A percentile compares a stretch with the other conserved stretches of the same genome.
phyloP scores from a whole-genome alignment of 1,139 yeast species.

The Diutina siamensis region DNA sequence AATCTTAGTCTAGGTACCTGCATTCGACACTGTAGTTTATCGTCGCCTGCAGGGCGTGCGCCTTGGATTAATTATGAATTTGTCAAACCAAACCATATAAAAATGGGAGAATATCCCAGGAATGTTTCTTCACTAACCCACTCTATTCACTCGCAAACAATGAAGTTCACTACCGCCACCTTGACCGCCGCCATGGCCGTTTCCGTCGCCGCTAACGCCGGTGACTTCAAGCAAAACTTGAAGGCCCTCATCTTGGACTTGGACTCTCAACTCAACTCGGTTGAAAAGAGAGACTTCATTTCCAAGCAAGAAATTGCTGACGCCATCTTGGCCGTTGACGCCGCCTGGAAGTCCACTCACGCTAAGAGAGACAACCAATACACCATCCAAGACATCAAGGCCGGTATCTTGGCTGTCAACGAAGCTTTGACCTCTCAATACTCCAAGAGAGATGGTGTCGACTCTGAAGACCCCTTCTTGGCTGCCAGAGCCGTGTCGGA shows the following conservation, averaged over 20 bases:
- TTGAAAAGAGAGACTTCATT: neutral
- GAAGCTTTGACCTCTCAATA: neutral
- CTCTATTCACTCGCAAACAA: constrained; percentile 1
- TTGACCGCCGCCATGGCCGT: constrained; percentile 1
- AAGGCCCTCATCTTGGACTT: neutral
- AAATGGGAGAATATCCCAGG: neutral
- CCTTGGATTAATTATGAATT: too few relatives aligned
- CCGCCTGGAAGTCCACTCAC: neutral
- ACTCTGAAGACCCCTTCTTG: constrained; percentile 2
- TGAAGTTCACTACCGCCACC: constrained; percentile 3
- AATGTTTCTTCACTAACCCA: neutral
- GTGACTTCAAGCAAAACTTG: neutral
- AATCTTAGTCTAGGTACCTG: too few relatives aligned
- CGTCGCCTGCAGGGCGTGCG: too few relatives aligned
- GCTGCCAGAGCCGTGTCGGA: constrained; percentile 1
- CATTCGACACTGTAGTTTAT: too few relatives aligned
- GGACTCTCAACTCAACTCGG: neutral
- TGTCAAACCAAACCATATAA: neutral
- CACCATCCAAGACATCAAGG: neutral
- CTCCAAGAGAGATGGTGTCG: neutral
- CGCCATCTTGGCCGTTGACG: neutral
- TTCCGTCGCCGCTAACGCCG: constrained; percentile 3
- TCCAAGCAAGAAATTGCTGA: neutral
- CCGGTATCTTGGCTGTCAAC: neutral
- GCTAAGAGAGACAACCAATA: neutral